Conservation (phyloP, 192 early-diverging fungal genomes). For the Kappamyces sp. region DNA sequence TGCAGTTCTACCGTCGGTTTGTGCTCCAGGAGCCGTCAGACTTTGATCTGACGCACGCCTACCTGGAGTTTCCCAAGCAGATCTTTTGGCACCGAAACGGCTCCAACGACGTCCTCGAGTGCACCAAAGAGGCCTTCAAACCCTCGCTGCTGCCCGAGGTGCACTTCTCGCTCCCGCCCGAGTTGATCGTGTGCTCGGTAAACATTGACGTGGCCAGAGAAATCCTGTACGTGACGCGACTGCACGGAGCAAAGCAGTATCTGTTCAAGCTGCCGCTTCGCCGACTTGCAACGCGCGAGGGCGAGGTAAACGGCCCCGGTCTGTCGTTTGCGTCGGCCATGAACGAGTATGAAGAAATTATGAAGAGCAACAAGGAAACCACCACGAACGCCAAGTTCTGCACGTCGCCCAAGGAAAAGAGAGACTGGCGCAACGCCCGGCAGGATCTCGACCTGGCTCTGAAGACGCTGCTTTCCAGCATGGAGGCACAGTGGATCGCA, state of each 20-base stretch:
- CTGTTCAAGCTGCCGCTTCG: constrained; percentile 70
- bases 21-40: neutral
- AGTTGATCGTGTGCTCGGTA: constrained; percentile 75
- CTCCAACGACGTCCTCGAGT: no score
- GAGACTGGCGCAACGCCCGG: constrained; percentile 77
- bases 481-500: constrained; percentile 83
- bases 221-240: constrained; percentile 65
- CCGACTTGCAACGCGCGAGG: constrained; percentile 41
- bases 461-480: constrained; percentile 48
- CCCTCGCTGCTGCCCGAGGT: no score
- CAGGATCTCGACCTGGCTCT: constrained; percentile 66
- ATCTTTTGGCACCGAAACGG: no score
- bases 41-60: no score
- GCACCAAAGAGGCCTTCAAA: no score
- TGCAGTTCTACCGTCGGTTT: constrained; percentile 7
- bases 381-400: constrained; percentile 44
- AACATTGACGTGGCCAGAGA: constrained; percentile 63
- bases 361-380: constrained; percentile 63
- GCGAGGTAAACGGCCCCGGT: constrained; percentile 24
- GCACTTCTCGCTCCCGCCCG: constrained; percentile 42
- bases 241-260: constrained; percentile 36
- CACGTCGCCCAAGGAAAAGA: constrained; percentile 51
- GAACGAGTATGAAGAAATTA: constrained; percentile 61
- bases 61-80: no score
- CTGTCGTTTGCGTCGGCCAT: constrained; percentile 47